Conservation (phyloP, 1,284 basidiomycete genomes). For the Apiotrichum montevideense region DNA sequence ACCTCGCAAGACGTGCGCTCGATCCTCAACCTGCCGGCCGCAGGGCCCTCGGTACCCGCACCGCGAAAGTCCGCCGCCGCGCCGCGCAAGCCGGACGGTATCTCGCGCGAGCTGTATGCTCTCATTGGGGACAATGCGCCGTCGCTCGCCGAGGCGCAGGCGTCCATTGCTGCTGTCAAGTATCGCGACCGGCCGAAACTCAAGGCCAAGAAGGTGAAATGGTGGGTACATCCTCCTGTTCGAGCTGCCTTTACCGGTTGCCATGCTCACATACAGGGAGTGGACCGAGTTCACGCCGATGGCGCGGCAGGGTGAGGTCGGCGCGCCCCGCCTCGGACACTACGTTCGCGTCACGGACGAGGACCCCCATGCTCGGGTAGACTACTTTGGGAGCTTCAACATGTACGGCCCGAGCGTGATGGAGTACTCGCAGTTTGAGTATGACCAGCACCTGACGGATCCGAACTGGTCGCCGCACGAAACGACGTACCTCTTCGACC, state of each 20-base stretch:
- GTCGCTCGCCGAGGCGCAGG: constrained; percentile 54
- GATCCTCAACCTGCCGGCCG: constrained; percentile 58
- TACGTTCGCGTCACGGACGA: constrained; percentile 39
- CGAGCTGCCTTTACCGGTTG: not conserved
- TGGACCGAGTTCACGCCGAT: constrained; percentile 58
- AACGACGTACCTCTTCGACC: constrained; percentile 83
- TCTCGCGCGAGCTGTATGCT: constrained; percentile 85
- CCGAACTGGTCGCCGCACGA: constrained; percentile 87
- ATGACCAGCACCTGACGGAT: constrained; percentile 70
- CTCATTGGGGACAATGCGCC: constrained; percentile 89
- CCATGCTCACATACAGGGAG: constrained; percentile 55
- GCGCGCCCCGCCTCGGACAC: constrained; percentile 27
- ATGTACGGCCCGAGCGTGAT: constrained; percentile 54
- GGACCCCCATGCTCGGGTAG: constrained; percentile 28
- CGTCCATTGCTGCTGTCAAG: constrained; percentile 53
- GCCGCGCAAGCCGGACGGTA: constrained; percentile 69
- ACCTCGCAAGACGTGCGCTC: constrained; percentile 71
- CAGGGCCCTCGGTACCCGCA: constrained; percentile 37
- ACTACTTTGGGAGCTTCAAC: constrained; percentile 42
- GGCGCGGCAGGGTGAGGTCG: constrained; percentile 15
- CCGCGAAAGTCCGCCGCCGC: constrained; percentile 31
- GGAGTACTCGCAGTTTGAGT: constrained; percentile 87
- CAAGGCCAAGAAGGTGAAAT: constrained; percentile 51
- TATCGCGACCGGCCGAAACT: constrained; percentile 71
- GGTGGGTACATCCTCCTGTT: constrained; percentile 47